Conservation (phyloP, 2,329 filamentous ascomycete species). For the Pseudogymnoascus sp. region DNA sequence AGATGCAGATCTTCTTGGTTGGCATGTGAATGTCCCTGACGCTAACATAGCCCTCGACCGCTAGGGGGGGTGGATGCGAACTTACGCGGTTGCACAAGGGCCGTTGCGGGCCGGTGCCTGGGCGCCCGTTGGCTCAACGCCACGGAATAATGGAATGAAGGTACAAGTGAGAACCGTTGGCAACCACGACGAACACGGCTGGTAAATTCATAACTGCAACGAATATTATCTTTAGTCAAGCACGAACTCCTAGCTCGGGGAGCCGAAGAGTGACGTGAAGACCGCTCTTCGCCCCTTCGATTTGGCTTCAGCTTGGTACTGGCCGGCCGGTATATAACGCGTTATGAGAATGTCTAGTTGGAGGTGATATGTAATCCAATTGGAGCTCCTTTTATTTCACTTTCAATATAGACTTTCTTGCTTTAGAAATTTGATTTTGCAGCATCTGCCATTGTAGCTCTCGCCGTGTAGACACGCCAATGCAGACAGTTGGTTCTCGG, state of each 20-base stretch:
- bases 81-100: neutral
- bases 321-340: neutral
- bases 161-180: neutral
- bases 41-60: neutral
- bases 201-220: neutral
- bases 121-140: too few relatives aligned
- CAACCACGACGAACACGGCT: neutral
- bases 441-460: neutral
- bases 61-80: neutral
- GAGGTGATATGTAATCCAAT: neutral
- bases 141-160: neutral
- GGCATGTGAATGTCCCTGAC: neutral
- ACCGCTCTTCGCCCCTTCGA: neutral
- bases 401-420: neutral
- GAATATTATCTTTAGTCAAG: too few relatives aligned
- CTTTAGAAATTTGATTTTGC: neutral
- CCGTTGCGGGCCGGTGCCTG: too few relatives aligned
- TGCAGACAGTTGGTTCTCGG: too few relatives aligned
- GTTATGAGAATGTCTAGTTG: neutral
- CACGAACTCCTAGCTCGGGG: too few relatives aligned
- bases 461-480: too few relatives aligned
- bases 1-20: neutral
- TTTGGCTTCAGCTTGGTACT: neutral
- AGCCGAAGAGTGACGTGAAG: too few relatives aligned
- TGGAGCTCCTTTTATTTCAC: neutral